Percentiles rank a stretch among this genome's conserved stretches.
These are phyloP conservation scores for Cruciata laevipes DNA, from an alignment of 257 asterid genomes.

Conservation along the genomic window DNA sequence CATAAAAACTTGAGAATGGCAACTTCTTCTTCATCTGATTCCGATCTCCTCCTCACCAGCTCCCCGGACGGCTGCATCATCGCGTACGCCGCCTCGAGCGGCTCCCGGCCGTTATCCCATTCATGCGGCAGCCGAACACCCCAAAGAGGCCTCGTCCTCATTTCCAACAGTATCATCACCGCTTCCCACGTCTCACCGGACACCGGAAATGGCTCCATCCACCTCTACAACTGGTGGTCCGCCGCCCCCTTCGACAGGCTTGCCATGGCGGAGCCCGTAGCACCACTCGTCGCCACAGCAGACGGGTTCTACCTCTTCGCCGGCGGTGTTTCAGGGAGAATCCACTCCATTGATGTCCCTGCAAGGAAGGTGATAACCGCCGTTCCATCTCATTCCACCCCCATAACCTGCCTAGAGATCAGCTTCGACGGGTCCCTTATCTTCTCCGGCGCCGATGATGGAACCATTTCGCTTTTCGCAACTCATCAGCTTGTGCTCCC, in stretches of 20 bases:
- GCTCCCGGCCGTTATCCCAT: neutral
- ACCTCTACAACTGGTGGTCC: conserved; percentile 21
- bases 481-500: conserved; percentile 5
- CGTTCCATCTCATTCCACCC: conserved; percentile 11
- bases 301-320: conserved; percentile 15
- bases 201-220: conserved; percentile 14
- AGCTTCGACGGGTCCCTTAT: conserved; percentile 15
- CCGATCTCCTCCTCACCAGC: conserved; percentile 14
- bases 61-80: conserved; percentile 16
- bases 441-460: conserved; percentile 17
- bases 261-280: conserved; percentile 19
- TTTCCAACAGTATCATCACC: conserved; percentile 11
- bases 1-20: conserved; percentile 1
- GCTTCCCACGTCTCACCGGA: conserved; percentile 15
- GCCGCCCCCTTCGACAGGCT: conserved; percentile 3
- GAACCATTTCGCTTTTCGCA: conserved; percentile 9
- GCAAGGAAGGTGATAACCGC: neutral
- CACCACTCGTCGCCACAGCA: conserved; percentile 13
- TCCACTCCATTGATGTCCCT: conserved; percentile 4
- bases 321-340: conserved; percentile 18
- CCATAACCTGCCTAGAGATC: conserved; percentile 17
- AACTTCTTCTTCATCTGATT: neutral
- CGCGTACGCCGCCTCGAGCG: conserved; percentile 11
- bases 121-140: conserved; percentile 14
- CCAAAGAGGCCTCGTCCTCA: conserved; percentile 15